Conservation (phyloP, 2,329 filamentous ascomycete genomes). For the Arthroderma sp. region DNA sequence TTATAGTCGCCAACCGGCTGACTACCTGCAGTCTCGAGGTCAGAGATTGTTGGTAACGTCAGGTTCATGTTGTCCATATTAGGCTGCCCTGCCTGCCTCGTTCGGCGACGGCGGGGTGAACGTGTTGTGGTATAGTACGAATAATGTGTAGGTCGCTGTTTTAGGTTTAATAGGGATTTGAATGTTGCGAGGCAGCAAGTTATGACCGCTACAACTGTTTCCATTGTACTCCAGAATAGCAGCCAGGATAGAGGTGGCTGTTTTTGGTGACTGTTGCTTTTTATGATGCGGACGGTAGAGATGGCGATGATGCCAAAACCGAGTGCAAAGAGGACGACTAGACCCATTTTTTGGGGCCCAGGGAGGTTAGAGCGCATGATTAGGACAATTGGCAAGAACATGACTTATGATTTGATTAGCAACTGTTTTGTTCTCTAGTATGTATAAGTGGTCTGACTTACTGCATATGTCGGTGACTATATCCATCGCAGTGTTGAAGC, state of each 20-base stretch:
- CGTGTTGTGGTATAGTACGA: background rate
- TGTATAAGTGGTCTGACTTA: background rate
- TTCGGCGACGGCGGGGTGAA: background rate
- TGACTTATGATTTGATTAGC: slow-evolving; percentile 7
- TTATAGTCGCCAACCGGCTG: background rate
- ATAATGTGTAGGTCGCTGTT: background rate
- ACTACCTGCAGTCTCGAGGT: background rate
- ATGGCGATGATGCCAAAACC: slow-evolving; percentile 11
- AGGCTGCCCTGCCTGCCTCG: background rate
- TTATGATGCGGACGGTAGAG: slow-evolving; percentile 10
- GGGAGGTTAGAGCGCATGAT: slow-evolving; percentile 10
- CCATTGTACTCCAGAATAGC: slow-evolving; percentile 12
- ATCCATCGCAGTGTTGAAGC: slow-evolving; percentile 8
- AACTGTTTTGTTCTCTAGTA: background rate
- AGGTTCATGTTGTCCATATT: background rate
- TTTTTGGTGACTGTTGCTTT: slow-evolving; percentile 7
- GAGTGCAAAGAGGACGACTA: slow-evolving; percentile 9
- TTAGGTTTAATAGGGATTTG: slow-evolving; percentile 11
- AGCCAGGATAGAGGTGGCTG: slow-evolving; percentile 11
- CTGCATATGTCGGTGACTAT: slow-evolving; percentile 9
- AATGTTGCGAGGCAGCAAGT: slow-evolving; percentile 12
- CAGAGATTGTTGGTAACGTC: background rate
- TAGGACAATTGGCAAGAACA: slow-evolving; percentile 9
- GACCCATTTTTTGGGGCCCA: slow-evolving; percentile 7
- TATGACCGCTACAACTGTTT: slow-evolving; percentile 10